These are phyloP conservation scores for Globisporangium spinosum DNA, from an alignment of 352 stramenopile genomes.

Conservation along the genomic window DNA sequence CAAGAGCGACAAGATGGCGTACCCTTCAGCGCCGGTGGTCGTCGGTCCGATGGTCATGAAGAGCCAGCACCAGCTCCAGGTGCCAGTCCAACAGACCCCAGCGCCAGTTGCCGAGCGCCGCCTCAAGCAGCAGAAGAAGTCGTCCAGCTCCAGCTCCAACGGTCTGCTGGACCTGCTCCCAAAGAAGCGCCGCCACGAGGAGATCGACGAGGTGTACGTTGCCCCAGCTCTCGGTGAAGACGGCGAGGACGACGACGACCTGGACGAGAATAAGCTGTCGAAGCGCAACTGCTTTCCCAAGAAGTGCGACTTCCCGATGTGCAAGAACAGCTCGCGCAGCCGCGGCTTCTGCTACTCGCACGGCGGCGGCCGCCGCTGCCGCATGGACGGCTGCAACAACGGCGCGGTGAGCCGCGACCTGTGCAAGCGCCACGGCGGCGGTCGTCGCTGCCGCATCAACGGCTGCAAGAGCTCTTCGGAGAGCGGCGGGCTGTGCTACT, in stretches of 20 bases:
- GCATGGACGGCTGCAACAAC: slow-evolving; percentile 65
- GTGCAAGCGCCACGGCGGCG: slow-evolving; percentile 78
- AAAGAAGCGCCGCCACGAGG: slow-evolving; percentile 25
- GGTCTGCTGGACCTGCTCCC: slow-evolving; percentile 20
- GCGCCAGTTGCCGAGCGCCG: slow-evolving; percentile 13
- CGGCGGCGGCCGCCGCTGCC: slow-evolving; percentile 56
- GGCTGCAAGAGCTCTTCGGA: slow-evolving; percentile 74
- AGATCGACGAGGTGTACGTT: slow-evolving; percentile 15
- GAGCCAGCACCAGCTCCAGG: neutral
- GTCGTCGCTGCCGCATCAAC: slow-evolving; percentile 55
- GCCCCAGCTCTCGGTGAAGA: neutral
- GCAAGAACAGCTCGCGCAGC: slow-evolving; percentile 77
- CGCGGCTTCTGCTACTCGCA: slow-evolving; percentile 82
- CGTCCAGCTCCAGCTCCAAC: neutral
- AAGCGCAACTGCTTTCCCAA: slow-evolving; percentile 74
- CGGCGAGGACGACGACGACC: slow-evolving; percentile 15
- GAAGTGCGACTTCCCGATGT: slow-evolving; percentile 84
- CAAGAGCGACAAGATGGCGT: slow-evolving; percentile 17
- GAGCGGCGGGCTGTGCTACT: slow-evolving; percentile 75
- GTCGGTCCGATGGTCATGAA: slow-evolving; percentile 26
- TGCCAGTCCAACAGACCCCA: neutral
- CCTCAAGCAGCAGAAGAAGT: neutral
- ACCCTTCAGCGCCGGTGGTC: neutral
- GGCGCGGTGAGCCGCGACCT: slow-evolving; percentile 74
- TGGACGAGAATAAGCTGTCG: slow-evolving; percentile 10